Conservation (phyloP, 2,329 filamentous ascomycete species). For the Stagonosporopsis chrysanthemi region DNA sequence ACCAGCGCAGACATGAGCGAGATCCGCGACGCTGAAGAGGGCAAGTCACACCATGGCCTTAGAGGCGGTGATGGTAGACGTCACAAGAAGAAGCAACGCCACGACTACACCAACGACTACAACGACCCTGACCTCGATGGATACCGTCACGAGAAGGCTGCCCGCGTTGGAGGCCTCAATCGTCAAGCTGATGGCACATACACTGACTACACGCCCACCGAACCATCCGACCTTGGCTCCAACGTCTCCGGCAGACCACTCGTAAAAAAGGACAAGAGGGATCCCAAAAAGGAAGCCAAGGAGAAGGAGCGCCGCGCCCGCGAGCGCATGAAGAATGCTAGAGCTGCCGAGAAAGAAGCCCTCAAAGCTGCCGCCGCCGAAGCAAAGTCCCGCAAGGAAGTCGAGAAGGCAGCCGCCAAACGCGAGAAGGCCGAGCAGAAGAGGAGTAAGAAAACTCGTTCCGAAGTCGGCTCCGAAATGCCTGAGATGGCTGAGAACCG, state of each 20-base stretch:
- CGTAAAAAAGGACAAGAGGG: conserved; percentile 52
- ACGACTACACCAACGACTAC: conserved; percentile 62
- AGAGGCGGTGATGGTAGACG: conserved; percentile 54
- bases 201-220: conserved; percentile 78
- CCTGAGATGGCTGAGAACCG: conserved; percentile 40
- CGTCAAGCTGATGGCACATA: conserved; percentile 77
- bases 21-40: conserved; percentile 51
- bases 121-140: conserved; percentile 71
- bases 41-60: conserved; percentile 52
- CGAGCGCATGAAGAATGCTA: conserved; percentile 61
- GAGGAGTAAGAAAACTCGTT: conserved; percentile 51
- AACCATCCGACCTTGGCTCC: conserved; percentile 65
- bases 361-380: conserved; percentile 43
- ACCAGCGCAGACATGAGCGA: conserved; percentile 54
- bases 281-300: conserved; percentile 50
- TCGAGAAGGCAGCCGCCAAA: conserved; percentile 47
- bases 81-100: conserved; percentile 56
- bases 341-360: conserved; percentile 48
- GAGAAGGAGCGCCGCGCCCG: conserved; percentile 52
- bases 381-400: conserved; percentile 55
- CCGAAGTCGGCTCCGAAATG: conserved; percentile 39
- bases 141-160: conserved; percentile 87
- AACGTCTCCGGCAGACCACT: conserved; percentile 55
- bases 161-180: conserved; percentile 89
- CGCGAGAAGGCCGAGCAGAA: conserved; percentile 53